Evolutionary conservation across 176 grass and related monocot genomes (phyloP).

Genomic region (Aechmea fasciata): DNA sequence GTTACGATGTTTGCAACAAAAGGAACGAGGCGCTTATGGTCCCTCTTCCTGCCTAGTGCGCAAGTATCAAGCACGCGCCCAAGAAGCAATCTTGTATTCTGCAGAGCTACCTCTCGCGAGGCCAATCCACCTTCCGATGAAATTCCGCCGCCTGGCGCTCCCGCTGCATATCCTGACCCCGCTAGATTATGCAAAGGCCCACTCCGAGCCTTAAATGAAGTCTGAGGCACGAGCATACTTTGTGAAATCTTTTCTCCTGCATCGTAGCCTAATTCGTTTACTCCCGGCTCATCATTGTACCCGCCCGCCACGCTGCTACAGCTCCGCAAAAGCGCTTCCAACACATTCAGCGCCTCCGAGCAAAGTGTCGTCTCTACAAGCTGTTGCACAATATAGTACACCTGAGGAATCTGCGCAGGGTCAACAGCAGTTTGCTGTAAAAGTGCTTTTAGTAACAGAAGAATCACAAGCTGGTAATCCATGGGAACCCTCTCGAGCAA

Average conservation of each 20-base stretch:
- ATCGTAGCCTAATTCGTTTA: constrained; percentile 45
- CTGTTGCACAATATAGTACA: constrained; percentile 82
- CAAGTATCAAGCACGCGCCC: constrained; percentile 86
- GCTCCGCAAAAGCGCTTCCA: constrained; percentile 84
- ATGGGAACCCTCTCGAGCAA: constrained; percentile 82
- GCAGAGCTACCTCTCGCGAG: constrained; percentile 54
- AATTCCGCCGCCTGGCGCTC: constrained; percentile 36
- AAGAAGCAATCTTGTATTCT: constrained; percentile 75
- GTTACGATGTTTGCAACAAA: constrained; percentile 68
- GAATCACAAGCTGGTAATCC: constrained; percentile 80
- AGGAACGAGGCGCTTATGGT: constrained; percentile 80
- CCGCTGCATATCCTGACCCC: constrained; percentile 55
- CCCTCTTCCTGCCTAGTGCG: constrained; percentile 85
- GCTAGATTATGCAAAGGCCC: constrained; percentile 55
- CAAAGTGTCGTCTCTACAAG: constrained; percentile 76
- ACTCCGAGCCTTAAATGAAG: constrained; percentile 83
- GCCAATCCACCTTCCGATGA: constrained; percentile 39
- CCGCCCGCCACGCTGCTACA: constrained; percentile 47
- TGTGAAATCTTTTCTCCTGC: constrained; percentile 57
- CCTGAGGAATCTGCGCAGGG: constrained; percentile 72
- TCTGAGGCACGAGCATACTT: constrained; percentile 62
- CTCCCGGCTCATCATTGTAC: constrained; percentile 41
- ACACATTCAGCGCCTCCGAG: constrained; percentile 70
- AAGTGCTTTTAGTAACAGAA: constrained; percentile 82
- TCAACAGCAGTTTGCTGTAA: constrained; percentile 83